Evolutionary conservation across 768 basidiomycete genomes (phyloP).

Genomic region (Multifurca ochricompacta): DNA sequence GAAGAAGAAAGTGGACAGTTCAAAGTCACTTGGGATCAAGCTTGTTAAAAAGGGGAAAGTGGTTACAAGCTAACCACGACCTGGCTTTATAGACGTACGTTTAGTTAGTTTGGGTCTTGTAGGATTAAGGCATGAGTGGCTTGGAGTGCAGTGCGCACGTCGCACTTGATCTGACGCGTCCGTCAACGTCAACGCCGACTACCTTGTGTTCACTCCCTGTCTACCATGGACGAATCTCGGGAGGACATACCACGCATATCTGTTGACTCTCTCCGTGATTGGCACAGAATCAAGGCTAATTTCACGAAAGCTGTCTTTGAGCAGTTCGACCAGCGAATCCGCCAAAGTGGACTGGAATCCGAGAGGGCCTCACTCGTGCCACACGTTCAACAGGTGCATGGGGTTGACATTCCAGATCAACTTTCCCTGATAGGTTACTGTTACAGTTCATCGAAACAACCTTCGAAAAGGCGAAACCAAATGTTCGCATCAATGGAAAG

Average conservation of each 20-base stretch:
- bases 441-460: constrained; percentile 17
- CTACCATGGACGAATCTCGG: constrained; percentile 15
- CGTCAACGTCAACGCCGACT: not conserved
- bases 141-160: not conserved
- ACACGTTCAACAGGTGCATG: constrained; percentile 8
- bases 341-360: constrained; percentile 5
- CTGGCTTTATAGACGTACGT: not conserved
- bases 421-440: not conserved
- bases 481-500: constrained; percentile 21
- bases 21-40: constrained; percentile 23
- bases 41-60: constrained; percentile 17
- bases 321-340: constrained; percentile 8
- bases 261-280: constrained; percentile 16
- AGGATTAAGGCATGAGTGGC: not conserved
- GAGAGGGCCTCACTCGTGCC: constrained; percentile 4
- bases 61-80: not conserved
- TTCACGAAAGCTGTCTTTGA: constrained; percentile 12
- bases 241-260: constrained; percentile 19
- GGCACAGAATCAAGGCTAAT: constrained; percentile 18
- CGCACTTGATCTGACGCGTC: not conserved
- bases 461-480: constrained; percentile 18
- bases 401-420: not conserved
- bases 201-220: not conserved
- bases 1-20: constrained; percentile 46
- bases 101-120: not conserved